Percentiles rank a stretch among this genome's conserved stretches.
These are phyloP conservation scores for Lentinula novae-zelandiae DNA, from an alignment of 1,284 basidiomycete species.

Conservation along the genomic window DNA sequence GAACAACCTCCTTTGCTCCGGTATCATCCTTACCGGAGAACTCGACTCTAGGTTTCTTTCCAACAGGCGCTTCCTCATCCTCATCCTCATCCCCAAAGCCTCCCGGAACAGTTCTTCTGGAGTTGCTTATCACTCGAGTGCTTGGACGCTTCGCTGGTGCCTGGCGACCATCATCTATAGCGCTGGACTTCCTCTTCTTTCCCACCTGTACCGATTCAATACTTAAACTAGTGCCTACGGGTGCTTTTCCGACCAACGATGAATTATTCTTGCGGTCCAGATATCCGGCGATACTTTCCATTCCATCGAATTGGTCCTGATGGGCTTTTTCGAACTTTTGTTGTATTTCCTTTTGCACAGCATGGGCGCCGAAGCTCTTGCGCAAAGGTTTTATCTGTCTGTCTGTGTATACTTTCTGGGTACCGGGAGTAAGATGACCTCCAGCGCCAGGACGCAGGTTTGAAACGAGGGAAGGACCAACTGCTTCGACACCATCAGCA, in stretches of 20 bases:
- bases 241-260: not conserved
- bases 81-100: slow-evolving; percentile 51
- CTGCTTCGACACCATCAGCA: slow-evolving; percentile 38
- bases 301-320: slow-evolving; percentile 62
- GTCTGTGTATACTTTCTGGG: not conserved
- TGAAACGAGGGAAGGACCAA: slow-evolving; percentile 39
- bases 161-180: slow-evolving; percentile 16
- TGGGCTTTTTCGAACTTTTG: slow-evolving; percentile 60
- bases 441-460: slow-evolving; percentile 26
- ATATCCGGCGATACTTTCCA: slow-evolving; percentile 73
- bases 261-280: slow-evolving; percentile 41
- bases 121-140: slow-evolving; percentile 48
- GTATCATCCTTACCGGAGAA: slow-evolving; percentile 16
- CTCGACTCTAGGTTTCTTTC: slow-evolving; percentile 16
- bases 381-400: slow-evolving; percentile 29
- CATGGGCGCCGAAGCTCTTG: slow-evolving; percentile 23
- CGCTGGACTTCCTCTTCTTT: slow-evolving; percentile 44
- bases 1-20: slow-evolving; percentile 30
- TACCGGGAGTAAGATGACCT: slow-evolving; percentile 8
- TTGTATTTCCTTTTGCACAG: slow-evolving; percentile 21
- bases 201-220: slow-evolving; percentile 42
- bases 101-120: slow-evolving; percentile 48
- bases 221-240: slow-evolving; percentile 16
- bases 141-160: slow-evolving; percentile 12
- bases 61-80: slow-evolving; percentile 29